Evolutionary conservation across 345 rosid genomes (phyloP), one percentile per base, ranked within the genome.

Genomic region (Acer campestre): DNA sequence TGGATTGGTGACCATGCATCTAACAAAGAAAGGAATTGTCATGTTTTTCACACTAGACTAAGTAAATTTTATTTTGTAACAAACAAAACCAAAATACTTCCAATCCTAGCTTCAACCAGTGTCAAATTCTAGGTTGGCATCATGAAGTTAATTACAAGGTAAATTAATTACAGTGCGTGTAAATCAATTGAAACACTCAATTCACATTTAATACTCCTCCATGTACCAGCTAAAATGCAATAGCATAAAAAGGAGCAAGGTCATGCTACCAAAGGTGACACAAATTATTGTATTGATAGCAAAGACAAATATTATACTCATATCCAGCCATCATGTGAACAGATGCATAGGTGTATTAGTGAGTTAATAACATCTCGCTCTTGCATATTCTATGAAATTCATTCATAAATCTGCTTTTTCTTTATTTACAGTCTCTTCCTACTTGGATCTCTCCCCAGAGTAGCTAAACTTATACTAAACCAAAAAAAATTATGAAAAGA

Each of bases 31-130:
- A 7, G 7, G 2, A 14, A 53, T 53, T 22, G 11, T 59, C 12
- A 22, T 18, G 48, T 18, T 35, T 2, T 56, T 56, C 44, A 53
- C 8, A 40, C 63, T 31, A 29, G 49, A 63, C 18, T 17, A 71
- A 40, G 72, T 81, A 80, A 70, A 13, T 4, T 13, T 70, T n/a
- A 38, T 46, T 73, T 73, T 22, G 17, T 7, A 23, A 71, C 22
- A 71, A 71, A 31, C 20, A 61, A 25, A 22, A 73, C 56, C 40
- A 42, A 61, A 42, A 61, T 16, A n/a, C n/a, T 40, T 56, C 10
- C 16, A 58, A 11, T 48, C 11, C 40, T 40, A 53, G 25, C 56
- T 29, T 17, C 16, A 53, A 27, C 72, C 25, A 10, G 58, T 23
- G 42, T 16, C 6, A 6, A 8, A 31, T 29, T 27, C n/a, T 49